Evolutionary conservation across 2,329 filamentous ascomycete genomes (phyloP).

Genomic region (Fusarium fracticaudum): DNA sequence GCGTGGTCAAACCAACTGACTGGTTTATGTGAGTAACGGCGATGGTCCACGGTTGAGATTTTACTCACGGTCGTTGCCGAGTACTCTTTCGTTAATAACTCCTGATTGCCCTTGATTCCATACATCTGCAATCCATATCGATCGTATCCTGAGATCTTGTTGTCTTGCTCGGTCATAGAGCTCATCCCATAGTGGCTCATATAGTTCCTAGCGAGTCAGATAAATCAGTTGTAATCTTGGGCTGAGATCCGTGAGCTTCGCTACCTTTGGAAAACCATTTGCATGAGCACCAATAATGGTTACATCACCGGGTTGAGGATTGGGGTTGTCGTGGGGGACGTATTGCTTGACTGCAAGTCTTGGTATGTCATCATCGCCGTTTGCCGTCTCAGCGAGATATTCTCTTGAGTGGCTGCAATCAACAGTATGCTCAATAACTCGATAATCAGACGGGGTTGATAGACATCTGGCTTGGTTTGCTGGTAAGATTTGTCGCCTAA

Average conservation of each 20-base stretch:
- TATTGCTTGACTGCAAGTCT: not conserved
- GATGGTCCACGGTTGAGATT: accelerated
- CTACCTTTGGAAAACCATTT: not conserved
- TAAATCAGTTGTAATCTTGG: accelerated
- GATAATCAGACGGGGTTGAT: not conserved
- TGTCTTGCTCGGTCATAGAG: not conserved
- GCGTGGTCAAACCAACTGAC: not conserved
- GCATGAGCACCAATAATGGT: not conserved
- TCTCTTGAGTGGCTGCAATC: not conserved
- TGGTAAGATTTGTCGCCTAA: not conserved
- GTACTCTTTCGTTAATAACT: not conserved
- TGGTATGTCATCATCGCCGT: not conserved
- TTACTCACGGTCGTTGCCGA: not conserved
- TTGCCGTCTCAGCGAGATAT: not conserved
- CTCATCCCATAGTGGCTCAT: not conserved
- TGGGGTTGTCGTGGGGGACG: not conserved
- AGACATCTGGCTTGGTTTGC: not conserved
- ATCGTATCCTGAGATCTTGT: not conserved
- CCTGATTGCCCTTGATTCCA: conserved; percentile 3
- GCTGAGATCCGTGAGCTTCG: accelerated
- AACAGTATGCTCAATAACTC: not conserved
- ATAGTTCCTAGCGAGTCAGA: not conserved
- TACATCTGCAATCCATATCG: not conserved
- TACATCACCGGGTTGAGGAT: not conserved
- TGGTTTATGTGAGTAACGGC: accelerated